Conservation (phyloP, 257 asterid species). For the Scutellaria minor region DNA sequence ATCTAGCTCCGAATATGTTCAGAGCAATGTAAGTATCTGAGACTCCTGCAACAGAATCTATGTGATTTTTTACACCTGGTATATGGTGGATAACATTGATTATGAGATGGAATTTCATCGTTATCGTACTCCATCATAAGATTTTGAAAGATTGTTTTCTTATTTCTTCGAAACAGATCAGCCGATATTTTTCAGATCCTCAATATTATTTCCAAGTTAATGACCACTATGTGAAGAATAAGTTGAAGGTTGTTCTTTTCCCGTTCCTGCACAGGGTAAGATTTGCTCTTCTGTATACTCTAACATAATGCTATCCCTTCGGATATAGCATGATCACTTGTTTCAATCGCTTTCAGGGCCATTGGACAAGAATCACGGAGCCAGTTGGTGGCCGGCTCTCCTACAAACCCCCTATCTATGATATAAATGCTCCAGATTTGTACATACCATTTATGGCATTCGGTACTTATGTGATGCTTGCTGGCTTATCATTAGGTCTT, state of each 20-base stretch:
- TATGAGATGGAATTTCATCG: neutral
- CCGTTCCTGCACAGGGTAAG: constrained; percentile 66
- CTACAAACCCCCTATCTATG: constrained; percentile 60
- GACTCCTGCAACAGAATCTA: neutral
- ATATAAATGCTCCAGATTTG: constrained; percentile 64
- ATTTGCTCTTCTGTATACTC: neutral
- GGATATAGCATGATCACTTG: constrained; percentile 7
- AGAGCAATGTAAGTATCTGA: constrained; percentile 51
- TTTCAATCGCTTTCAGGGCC: constrained; percentile 47
- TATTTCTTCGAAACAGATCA: constrained; percentile 44
- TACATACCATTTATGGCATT: constrained; percentile 66
- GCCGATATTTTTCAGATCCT: constrained; percentile 60
- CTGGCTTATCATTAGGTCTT: constrained; percentile 56
- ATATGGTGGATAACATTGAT: constrained; percentile 3
- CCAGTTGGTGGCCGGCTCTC: constrained; percentile 67
- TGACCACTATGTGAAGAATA: constrained; percentile 63
- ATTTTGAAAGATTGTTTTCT: neutral
- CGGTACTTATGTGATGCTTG: constrained; percentile 60
- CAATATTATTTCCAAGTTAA: constrained; percentile 68
- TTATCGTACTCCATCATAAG: neutral
- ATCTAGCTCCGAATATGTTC: constrained; percentile 62
- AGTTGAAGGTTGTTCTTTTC: constrained; percentile 62
- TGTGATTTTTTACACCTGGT: constrained; percentile 1
- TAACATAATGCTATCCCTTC: neutral
- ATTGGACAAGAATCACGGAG: constrained; percentile 65